A percentile compares a stretch with the other conserved stretches of the same genome.
These are phyloP conservation scores for Cryptococcus maquisensis DNA, from an alignment of 1,284 basidiomycete genomes.

Conservation along the genomic window DNA sequence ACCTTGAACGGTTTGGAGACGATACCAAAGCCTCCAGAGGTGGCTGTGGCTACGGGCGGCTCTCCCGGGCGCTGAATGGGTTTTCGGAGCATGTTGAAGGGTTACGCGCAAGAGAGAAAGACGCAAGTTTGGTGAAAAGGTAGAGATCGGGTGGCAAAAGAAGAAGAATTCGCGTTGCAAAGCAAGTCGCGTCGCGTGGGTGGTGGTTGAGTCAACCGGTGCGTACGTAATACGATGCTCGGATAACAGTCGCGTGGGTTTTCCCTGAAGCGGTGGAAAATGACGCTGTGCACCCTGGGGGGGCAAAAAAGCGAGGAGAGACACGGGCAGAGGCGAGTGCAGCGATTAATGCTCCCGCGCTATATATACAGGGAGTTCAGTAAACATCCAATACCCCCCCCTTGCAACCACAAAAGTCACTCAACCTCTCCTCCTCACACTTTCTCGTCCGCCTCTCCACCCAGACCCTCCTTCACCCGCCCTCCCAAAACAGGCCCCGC, in stretches of 20 bases:
- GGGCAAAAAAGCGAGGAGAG: background rate
- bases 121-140: background rate
- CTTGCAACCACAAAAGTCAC: no score
- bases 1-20: constrained; percentile 68
- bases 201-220: background rate
- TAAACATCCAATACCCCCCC: no score
- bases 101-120: background rate
- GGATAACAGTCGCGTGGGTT: background rate
- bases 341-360: background rate
- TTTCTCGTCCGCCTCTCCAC: no score
- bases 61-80: constrained; percentile 29
- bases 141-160: background rate
- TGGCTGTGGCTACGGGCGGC: constrained; percentile 34
- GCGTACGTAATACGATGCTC: background rate
- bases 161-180: background rate
- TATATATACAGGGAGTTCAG: no score
- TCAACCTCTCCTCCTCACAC: no score
- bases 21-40: constrained; percentile 44
- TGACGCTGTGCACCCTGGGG: background rate
- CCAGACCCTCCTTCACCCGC: no score
- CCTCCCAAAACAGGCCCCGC: no score
- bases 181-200: constrained; percentile 2
- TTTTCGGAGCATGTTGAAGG: constrained; percentile 29
- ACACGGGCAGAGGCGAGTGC: background rate
- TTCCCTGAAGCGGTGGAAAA: background rate